phyloP scores from a whole-genome alignment of 2,329 filamentous ascomycete species.

The Fusarium virguliforme region DNA sequence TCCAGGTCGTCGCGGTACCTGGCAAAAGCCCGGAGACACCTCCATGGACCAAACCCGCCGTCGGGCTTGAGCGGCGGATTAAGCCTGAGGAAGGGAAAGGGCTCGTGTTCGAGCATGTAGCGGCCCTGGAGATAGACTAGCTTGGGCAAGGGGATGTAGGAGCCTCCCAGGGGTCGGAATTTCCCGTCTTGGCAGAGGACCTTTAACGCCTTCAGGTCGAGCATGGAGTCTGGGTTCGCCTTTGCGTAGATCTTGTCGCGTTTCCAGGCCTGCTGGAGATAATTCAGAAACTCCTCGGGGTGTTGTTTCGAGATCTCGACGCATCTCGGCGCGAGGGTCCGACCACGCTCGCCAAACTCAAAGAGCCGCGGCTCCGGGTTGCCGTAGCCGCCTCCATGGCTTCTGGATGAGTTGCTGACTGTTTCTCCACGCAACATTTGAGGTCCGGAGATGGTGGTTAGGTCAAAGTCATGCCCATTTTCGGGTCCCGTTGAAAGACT shows the following conservation, averaged over 20 bases:
- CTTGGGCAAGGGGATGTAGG: constrained; percentile 47
- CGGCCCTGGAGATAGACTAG: constrained; percentile 47
- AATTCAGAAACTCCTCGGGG: constrained; percentile 43
- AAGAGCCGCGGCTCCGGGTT: constrained; percentile 46
- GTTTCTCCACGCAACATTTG: constrained; percentile 48
- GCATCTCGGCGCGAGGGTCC: constrained; percentile 43
- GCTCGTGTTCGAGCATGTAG: constrained; percentile 46
- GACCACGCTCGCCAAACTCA: constrained; percentile 45
- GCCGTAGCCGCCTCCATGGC: constrained; percentile 45
- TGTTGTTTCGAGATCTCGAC: constrained; percentile 44
- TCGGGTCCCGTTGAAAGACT: constrained; percentile 39
- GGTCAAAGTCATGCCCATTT: constrained; percentile 26
- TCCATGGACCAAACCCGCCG: constrained; percentile 41
- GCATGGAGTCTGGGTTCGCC: constrained; percentile 43
- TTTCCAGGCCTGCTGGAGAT: constrained; percentile 46
- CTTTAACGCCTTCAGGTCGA: constrained; percentile 41
- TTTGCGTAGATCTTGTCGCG: constrained; percentile 45
- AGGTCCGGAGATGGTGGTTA: constrained; percentile 38
- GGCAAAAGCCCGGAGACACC: constrained; percentile 43
- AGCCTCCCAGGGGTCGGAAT: constrained; percentile 37
- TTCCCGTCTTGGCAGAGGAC: constrained; percentile 43
- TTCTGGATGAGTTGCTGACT: constrained; percentile 44
- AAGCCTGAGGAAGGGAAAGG: constrained; percentile 46
- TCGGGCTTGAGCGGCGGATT: constrained; percentile 39
- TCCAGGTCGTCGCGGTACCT: constrained; percentile 40